Conservation (phyloP, 768 basidiomycete genomes). For the Calocybe gangraenosa region DNA sequence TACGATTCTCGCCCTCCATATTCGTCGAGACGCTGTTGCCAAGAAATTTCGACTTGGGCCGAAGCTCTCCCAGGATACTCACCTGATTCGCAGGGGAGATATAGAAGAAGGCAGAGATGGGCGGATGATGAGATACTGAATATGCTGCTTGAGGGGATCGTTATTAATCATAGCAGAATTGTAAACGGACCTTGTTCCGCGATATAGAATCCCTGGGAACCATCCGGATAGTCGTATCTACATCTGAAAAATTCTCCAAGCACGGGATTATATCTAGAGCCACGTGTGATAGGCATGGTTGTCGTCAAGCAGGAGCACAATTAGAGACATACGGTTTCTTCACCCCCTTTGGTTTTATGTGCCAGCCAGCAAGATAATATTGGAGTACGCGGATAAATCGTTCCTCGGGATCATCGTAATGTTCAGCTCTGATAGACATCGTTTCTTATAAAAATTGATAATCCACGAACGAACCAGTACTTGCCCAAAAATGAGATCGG, state of each 20-base stretch:
- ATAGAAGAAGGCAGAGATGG: slow-evolving; percentile 94
- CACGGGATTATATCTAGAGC: slow-evolving; percentile 85
- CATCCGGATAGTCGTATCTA: slow-evolving; percentile 87
- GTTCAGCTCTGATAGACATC: slow-evolving; percentile 55
- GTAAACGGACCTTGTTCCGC: slow-evolving; percentile 83
- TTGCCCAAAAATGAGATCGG: slow-evolving; percentile 93
- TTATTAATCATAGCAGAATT: no score
- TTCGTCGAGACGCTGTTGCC: slow-evolving; percentile 95
- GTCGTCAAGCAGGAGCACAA: background rate
- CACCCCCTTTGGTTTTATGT: slow-evolving; percentile 98
- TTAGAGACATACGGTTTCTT: slow-evolving; percentile 85
- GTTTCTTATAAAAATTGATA: slow-evolving; percentile 1
- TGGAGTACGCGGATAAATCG: slow-evolving; percentile 87
- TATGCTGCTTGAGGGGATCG: background rate
- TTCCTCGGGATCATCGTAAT: slow-evolving; percentile 80
- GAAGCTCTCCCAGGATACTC: slow-evolving; percentile 85
- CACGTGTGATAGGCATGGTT: slow-evolving; percentile 1
- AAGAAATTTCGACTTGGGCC: slow-evolving; percentile 94
- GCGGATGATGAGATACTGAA: slow-evolving; percentile 93
- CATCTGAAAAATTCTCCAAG: slow-evolving; percentile 99
- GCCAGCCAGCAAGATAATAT: slow-evolving; percentile 99
- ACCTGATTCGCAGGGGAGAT: slow-evolving; percentile 87
- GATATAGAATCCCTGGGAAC: slow-evolving; percentile 90
- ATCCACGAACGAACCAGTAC: slow-evolving; percentile 23
- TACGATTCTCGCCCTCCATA: slow-evolving; percentile 95